Evolutionary conservation across 1,284 basidiomycete genomes (phyloP).

Genomic region (Ustilago loliicola): DNA sequence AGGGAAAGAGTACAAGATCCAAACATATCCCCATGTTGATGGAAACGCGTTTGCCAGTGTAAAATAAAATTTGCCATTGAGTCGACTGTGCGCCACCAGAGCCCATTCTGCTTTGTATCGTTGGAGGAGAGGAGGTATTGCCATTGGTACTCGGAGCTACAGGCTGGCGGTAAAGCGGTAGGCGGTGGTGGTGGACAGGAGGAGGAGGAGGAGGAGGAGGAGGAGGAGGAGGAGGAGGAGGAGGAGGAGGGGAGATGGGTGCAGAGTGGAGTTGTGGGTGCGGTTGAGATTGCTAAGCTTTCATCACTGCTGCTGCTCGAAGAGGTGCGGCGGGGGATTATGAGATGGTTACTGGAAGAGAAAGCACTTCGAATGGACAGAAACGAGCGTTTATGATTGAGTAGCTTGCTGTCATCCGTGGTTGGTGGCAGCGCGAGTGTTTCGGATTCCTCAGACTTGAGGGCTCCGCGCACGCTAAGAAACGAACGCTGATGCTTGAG

Average conservation of each 20-base stretch:
- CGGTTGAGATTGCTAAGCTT: not conserved
- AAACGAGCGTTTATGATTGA: not conserved
- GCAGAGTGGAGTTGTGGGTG: not conserved
- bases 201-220: not conserved
- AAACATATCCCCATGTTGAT: slow-evolving; percentile 52
- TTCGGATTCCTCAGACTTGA: not conserved
- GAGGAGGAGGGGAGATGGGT: not conserved
- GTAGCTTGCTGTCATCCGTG: not conserved
- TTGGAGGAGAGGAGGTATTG: not conserved
- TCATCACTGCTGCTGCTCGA: not conserved
- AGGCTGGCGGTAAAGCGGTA: slow-evolving; percentile 8
- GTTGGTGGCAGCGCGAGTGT: not conserved
- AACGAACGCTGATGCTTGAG: not conserved
- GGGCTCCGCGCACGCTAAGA: not conserved
- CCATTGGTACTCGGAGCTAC: slow-evolving; percentile 28
- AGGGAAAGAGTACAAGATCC: slow-evolving; percentile 17
- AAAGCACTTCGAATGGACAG: not conserved
- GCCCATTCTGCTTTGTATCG: not conserved
- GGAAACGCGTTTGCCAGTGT: slow-evolving; percentile 43
- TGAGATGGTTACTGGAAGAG: not conserved
- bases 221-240: not conserved
- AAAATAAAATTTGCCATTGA: slow-evolving; percentile 51
- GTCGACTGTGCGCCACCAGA: slow-evolving; percentile 47
- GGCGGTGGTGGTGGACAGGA: not conserved
- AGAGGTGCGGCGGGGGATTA: not conserved